Base-by-base conservation (phyloP, 2,329 filamentous ascomycete genomes). In the Xylariaceae sp. region DNA sequence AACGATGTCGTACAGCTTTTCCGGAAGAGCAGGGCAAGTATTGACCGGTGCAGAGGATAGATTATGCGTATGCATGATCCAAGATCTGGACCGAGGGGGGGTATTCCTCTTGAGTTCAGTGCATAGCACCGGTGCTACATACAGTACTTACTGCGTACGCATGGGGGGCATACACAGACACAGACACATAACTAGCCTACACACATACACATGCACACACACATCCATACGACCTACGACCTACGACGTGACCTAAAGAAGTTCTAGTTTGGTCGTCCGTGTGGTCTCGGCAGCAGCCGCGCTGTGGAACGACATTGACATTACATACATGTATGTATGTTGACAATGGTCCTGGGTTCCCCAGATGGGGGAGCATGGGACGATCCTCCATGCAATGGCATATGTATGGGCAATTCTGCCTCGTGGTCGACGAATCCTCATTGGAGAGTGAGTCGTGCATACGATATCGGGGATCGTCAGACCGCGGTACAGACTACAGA, bases 31-130 rank as follows among this genome's bases (percentile, higher is more conserved):
- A 45, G 53, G 53, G 44, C 10, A 39, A 53, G 4, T 58, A 47
- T 53, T 53, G 50, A 48, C 23, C 45, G 45, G 44, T 56, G 44
- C 59, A 51, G 49, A 34, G n/a, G 42, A 42, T 44, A 50, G 34
- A 49, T 45, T 54, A 37, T 48, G 13, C 42, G 30, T 44, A 8
- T 35, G 13, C 35, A 47, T 53, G 23, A 13, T 42, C 30, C 2
- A 45, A 53, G 53, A 58, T 53, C 52, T 51, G 58, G 53, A 45
- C 45, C 42, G 17, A 30, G 9, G 23, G 44, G 37, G 37, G 11
- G 23, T 30, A 42, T 4, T 42, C 11, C 9, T 42, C 10, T 49
- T 6, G 10, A 49, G 2, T 35, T 15, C 35, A 52, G 30, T 50
- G 48, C 34, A 42, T 42, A 42, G 37, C 9, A 42, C 37, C 13